Conservation (phyloP, 352 stramenopile genomes). For the Pythium rhizo-oryzae region DNA sequence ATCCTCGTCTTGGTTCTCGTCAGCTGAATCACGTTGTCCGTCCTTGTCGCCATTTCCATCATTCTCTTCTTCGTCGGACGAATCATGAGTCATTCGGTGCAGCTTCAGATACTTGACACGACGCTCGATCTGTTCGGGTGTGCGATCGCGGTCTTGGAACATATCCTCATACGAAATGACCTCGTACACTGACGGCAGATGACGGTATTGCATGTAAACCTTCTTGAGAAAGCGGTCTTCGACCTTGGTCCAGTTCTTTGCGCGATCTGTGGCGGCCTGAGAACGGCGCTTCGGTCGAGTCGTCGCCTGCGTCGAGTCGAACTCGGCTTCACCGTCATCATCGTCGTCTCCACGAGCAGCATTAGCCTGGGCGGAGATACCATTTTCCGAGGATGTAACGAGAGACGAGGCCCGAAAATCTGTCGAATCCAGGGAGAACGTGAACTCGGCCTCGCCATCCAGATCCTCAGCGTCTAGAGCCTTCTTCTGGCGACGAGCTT, state of each 20-base stretch:
- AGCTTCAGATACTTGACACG: constrained; percentile 85
- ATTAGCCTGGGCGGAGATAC: neutral
- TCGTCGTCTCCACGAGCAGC: neutral
- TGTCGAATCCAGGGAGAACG: constrained; percentile 61
- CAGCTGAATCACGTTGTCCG: constrained; percentile 1
- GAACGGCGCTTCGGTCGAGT: constrained; percentile 31
- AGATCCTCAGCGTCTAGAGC: constrained; percentile 78
- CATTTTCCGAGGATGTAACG: constrained; percentile 23
- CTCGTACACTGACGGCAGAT: constrained; percentile 84
- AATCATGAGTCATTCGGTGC: constrained; percentile 70
- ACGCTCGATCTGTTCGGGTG: constrained; percentile 81
- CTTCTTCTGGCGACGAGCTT: constrained; percentile 68
- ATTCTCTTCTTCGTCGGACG: constrained; percentile 57
- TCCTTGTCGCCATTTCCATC: constrained; percentile 17
- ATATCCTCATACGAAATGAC: constrained; percentile 91
- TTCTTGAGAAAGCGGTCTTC: constrained; percentile 86
- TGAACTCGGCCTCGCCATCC: constrained; percentile 80
- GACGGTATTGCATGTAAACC: constrained; percentile 75
- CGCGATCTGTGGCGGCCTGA: constrained; percentile 44
- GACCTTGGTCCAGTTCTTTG: constrained; percentile 84
- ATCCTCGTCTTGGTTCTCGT: constrained; percentile 6
- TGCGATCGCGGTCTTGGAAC: constrained; percentile 87
- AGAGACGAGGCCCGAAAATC: constrained; percentile 68
- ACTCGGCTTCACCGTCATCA: constrained; percentile 35
- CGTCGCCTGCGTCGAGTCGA: constrained; percentile 21